Conservation (phyloP, 345 rosid genomes). For the Brassica cretica region DNA sequence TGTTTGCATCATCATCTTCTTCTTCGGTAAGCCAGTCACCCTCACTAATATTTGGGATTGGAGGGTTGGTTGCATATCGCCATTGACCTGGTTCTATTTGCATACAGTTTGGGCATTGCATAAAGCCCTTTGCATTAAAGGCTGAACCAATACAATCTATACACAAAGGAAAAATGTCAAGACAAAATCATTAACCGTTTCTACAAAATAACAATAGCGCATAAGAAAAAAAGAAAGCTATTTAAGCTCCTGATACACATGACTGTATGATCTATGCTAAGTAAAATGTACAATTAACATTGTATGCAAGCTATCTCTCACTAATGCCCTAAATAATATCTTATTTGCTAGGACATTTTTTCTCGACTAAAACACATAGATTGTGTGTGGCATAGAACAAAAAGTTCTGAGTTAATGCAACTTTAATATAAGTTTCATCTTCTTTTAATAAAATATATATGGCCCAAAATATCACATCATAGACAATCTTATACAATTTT, state of each 20-base stretch:
- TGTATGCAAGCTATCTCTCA: neutral
- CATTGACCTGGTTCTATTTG: neutral
- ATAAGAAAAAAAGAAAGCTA: neutral
- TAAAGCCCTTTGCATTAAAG: neutral
- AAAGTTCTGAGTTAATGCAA: neutral
- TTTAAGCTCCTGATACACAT: neutral
- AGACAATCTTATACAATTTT: neutral
- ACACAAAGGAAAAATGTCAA: neutral
- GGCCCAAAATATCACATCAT: neutral
- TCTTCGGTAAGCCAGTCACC: neutral
- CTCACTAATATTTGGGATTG: neutral
- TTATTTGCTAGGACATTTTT: neutral
- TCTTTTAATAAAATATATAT: neutral
- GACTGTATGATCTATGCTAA: neutral
- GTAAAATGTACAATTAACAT: neutral
- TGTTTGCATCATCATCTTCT: neutral
- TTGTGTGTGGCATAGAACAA: neutral
- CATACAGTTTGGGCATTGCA: neutral
- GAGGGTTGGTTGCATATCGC: neutral
- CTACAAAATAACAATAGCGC: neutral
- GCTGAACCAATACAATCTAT: conserved; percentile 1
- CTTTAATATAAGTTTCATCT: neutral
- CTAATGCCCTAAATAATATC: neutral
- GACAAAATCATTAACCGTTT: neutral
- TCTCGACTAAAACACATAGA: neutral